A percentile compares a stretch with the other conserved stretches of the same genome.
Conservation (phyloP, 306 rosid species). For the Prunus armeniaca region DNA sequence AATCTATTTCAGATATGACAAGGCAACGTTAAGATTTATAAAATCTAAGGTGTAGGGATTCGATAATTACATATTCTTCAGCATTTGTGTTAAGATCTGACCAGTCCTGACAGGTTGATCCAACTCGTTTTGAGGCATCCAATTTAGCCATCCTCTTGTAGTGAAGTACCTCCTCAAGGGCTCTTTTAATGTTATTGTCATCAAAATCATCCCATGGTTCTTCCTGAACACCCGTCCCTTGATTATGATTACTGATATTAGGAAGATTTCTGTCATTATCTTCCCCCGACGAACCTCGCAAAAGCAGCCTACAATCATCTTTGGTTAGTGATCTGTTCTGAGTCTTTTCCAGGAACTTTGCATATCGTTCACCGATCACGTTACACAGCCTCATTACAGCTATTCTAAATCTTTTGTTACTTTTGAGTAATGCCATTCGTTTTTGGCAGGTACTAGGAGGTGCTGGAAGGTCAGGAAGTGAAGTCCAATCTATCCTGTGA, state of each 20-base stretch:
- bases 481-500: slow-evolving; percentile 72
- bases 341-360: slow-evolving; percentile 49
- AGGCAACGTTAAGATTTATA: not conserved
- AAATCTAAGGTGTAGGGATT: not conserved
- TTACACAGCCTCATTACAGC: slow-evolving; percentile 81
- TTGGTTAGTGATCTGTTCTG: slow-evolving; percentile 38
- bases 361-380: slow-evolving; percentile 67
- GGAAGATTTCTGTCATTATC: slow-evolving; percentile 19
- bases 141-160: slow-evolving; percentile 64
- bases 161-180: slow-evolving; percentile 73
- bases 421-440: slow-evolving; percentile 62
- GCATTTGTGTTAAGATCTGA: slow-evolving; percentile 35
- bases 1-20: not conserved
- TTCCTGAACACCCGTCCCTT: slow-evolving; percentile 34
- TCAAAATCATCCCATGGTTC: slow-evolving; percentile 86
- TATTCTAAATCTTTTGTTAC: slow-evolving; percentile 54
- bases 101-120: slow-evolving; percentile 49
- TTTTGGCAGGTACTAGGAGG: slow-evolving; percentile 63
- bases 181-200: slow-evolving; percentile 48
- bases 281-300: slow-evolving; percentile 35
- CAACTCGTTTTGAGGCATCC: slow-evolving; percentile 52
- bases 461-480: slow-evolving; percentile 76
- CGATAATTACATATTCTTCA: slow-evolving; percentile 41
- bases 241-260: slow-evolving; percentile 26
- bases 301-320: slow-evolving; percentile 42